A percentile compares a stretch with the other conserved stretches of the same genome.
phyloP scores from a whole-genome alignment of 331 rosid genomes.

The Malus hybrid region DNA sequence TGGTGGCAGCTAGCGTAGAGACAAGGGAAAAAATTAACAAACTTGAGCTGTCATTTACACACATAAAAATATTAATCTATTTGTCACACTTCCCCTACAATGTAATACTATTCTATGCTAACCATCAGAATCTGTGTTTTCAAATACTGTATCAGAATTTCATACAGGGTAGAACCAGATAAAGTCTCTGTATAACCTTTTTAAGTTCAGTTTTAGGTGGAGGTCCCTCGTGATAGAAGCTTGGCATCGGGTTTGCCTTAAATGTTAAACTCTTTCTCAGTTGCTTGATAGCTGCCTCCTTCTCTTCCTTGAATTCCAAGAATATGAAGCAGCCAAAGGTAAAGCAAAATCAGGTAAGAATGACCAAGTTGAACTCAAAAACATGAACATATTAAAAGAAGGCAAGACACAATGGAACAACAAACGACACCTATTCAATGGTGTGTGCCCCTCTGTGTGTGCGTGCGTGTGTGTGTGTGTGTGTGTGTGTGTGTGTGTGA shows the following conservation, averaged over 20 bases:
- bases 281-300: conserved; percentile 71
- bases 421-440: not conserved
- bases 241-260: conserved; percentile 97
- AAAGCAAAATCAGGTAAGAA: conserved; percentile 10
- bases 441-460: not conserved
- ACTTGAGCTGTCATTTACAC: conserved; percentile 16
- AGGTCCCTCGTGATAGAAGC: conserved; percentile 94
- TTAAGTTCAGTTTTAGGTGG: conserved; percentile 91
- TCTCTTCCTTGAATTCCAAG: conserved; percentile 68
- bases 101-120: conserved; percentile 3
- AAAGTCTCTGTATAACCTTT: conserved; percentile 45
- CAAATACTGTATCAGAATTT: not conserved
- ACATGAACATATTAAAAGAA: not conserved
- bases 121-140: conserved; percentile 10
- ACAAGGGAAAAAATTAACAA: conserved; percentile 18
- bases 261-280: conserved; percentile 84
- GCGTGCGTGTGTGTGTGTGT: not conserved
- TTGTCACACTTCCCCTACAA: not conserved
- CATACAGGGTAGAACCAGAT: conserved; percentile 13
- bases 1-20: conserved; percentile 60
- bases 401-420: conserved; percentile 9
- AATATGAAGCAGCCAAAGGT: conserved; percentile 14
- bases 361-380: not conserved
- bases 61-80: not conserved
- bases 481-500: not conserved